Conservation (phyloP, 441 rosid genomes). For the Euphorbia neoarborescens region DNA sequence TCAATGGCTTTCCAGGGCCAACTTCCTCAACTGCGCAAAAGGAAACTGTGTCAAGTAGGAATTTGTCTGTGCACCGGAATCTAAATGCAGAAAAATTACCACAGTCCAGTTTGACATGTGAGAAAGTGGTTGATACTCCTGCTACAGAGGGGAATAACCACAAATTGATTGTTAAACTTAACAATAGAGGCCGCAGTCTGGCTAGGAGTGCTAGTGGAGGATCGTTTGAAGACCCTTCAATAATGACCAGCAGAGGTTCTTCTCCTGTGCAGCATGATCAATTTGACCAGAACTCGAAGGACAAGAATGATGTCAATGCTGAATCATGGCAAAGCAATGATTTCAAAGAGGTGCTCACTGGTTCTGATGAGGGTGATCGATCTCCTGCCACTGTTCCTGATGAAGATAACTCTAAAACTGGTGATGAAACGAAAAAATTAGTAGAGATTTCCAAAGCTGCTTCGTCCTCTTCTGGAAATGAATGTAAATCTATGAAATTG, state of each 20-base stretch:
- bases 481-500: slow-evolving; percentile 39
- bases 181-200: slow-evolving; percentile 70
- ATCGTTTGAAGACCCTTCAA: slow-evolving; percentile 54
- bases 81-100: slow-evolving; percentile 48
- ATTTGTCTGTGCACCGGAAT: slow-evolving; percentile 38
- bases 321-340: slow-evolving; percentile 64
- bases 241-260: slow-evolving; percentile 48
- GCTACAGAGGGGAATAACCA: slow-evolving; percentile 49
- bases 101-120: slow-evolving; percentile 42
- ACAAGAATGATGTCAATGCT: slow-evolving; percentile 41
- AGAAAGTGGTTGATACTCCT: slow-evolving; percentile 47
- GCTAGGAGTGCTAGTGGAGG: slow-evolving; percentile 61
- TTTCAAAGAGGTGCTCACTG: slow-evolving; percentile 42
- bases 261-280: slow-evolving; percentile 68
- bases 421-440: slow-evolving; percentile 38
- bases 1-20: slow-evolving; percentile 44
- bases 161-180: slow-evolving; percentile 63
- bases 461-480: slow-evolving; percentile 41
- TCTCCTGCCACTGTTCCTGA: slow-evolving; percentile 37
- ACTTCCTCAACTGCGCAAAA: slow-evolving; percentile 29
- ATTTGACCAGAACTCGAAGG: slow-evolving; percentile 42
- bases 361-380: slow-evolving; percentile 48
- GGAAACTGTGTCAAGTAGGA: slow-evolving; percentile 42
- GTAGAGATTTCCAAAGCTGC: slow-evolving; percentile 37
- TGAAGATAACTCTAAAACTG: slow-evolving; percentile 35